Evolutionary conservation across 192 early-diverging fungal species (phyloP), one percentile per base, ranked within the genome.

Genomic region (Linnemannia zychae): DNA sequence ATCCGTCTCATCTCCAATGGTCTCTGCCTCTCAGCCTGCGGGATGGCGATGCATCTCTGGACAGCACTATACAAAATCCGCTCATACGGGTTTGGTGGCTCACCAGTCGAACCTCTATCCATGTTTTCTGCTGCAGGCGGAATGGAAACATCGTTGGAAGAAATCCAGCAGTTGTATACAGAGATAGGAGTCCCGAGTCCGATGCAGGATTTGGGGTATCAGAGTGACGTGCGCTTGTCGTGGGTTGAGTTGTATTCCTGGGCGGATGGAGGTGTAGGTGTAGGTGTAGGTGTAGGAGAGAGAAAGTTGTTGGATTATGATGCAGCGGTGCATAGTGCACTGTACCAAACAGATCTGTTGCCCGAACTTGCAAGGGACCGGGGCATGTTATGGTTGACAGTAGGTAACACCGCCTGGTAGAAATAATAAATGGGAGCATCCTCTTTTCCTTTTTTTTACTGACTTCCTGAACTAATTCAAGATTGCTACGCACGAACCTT

Each of bases 1-100:
- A 72, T 79, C 48, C 57, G 71, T 1, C 31, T 79, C 44, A 13
- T 79, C 7, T 34, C 60, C 31, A 71, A 79, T 28, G 77, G 77
- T 28, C 77, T 60, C 17, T 79, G 71, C 36, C 60, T 60, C 4
- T 72, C 63, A 1, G 53, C 77, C 28, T 79, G 77, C 37, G 60
- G 46, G 1, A 20, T 79, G 1, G 44, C 71, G 2, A 22, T 53
- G 0, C 15, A 72, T 44, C 48, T 50, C n/a, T 28, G 72, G 0
- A 40, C 37, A 9, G 0, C 9, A 9, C 9, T 33, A 18, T 50
- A 79, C 18, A 67, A 67, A 31, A 60, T 79, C 16, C 33, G 52
- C 11, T 17, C 77, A 0, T 73, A 73, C 67, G 20, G 60, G 0
- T 28, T 79, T 24, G 77, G 77, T 20, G 77, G 77, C 1, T 13